Conservation (phyloP, 2,329 filamentous ascomycete genomes). For the Niveomyces coronatus region DNA sequence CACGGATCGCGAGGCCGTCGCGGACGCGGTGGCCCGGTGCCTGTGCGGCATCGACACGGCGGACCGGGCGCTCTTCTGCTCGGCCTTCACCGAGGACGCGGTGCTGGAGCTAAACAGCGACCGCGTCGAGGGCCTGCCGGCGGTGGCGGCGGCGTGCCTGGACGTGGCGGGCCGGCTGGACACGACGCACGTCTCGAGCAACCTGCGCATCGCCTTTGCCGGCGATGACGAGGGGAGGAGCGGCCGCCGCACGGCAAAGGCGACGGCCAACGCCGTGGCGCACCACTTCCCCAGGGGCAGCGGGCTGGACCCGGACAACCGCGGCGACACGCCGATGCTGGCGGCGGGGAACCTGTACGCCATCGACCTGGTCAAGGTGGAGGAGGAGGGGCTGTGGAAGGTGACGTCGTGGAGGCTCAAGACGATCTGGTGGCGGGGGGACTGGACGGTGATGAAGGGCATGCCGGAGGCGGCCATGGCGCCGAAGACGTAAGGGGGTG, state of each 20-base stretch:
- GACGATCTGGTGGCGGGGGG: constrained; percentile 6
- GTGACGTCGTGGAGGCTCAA: constrained; percentile 6
- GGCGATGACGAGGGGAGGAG: no score
- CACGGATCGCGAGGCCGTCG: constrained; percentile 8
- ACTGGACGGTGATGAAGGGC: constrained; percentile 6
- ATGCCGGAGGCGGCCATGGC: not conserved
- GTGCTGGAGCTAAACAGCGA: constrained; percentile 3
- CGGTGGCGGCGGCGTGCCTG: not conserved
- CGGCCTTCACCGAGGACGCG: constrained; percentile 5
- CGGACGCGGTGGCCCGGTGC: constrained; percentile 5
- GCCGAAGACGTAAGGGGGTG: not conserved
- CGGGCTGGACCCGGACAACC: constrained; percentile 1
- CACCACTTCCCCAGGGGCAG: constrained; percentile 5
- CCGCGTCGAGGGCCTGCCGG: constrained; percentile 2
- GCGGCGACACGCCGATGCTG: not conserved
- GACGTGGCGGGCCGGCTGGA: constrained; percentile 1
- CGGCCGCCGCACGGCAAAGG: constrained; percentile 2
- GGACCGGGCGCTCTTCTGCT: constrained; percentile 5
- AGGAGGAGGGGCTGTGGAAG: not conserved
- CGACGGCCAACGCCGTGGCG: constrained; percentile 6
- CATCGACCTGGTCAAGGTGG: constrained; percentile 5
- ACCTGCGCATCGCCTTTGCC: constrained; percentile 2
- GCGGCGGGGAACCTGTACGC: constrained; percentile 3
- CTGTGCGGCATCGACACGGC: constrained; percentile 4
- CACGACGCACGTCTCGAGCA: constrained; percentile 8